Evolutionary conservation across 176 grass and related monocot genomes (phyloP).

Genomic region (Puccinellia tenuiflora): DNA sequence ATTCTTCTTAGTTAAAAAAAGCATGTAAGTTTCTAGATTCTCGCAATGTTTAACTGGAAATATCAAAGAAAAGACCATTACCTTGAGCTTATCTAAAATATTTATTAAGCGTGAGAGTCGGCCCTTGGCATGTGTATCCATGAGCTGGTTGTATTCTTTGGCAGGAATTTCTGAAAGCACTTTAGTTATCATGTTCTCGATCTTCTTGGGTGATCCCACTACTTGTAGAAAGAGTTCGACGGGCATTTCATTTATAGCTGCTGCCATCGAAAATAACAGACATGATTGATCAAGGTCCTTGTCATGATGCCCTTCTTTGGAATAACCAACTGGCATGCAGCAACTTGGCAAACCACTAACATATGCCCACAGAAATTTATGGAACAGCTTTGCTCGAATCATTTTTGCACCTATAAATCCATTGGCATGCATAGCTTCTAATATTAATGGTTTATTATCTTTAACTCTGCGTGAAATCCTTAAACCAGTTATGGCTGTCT

Average conservation of each 20-base stretch:
- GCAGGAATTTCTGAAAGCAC: constrained; percentile 70
- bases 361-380: constrained; percentile 85
- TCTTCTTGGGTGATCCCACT: constrained; percentile 87
- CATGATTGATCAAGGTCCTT: constrained; percentile 43
- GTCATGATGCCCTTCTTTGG: constrained; percentile 30
- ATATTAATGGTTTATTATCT: constrained; percentile 54
- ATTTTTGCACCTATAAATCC: constrained; percentile 90
- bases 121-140: constrained; percentile 60
- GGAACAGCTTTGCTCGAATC: constrained; percentile 82
- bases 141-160: constrained; percentile 64
- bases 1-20: background rate
- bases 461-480: constrained; percentile 42
- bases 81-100: constrained; percentile 87
- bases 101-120: constrained; percentile 75
- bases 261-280: constrained; percentile 68
- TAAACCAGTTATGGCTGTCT: constrained; percentile 32
- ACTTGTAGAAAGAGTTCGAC: constrained; percentile 92
- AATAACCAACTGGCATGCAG: constrained; percentile 31
- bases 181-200: constrained; percentile 71
- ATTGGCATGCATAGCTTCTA: constrained; percentile 82
- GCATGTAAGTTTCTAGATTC: background rate
- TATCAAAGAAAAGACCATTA: constrained; percentile 18
- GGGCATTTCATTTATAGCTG: constrained; percentile 79
- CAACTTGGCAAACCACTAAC: constrained; percentile 59
- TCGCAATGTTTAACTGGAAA: constrained; percentile 2